Conservation (phyloP, 129 eudicot species). For the Apium graveolens region DNA sequence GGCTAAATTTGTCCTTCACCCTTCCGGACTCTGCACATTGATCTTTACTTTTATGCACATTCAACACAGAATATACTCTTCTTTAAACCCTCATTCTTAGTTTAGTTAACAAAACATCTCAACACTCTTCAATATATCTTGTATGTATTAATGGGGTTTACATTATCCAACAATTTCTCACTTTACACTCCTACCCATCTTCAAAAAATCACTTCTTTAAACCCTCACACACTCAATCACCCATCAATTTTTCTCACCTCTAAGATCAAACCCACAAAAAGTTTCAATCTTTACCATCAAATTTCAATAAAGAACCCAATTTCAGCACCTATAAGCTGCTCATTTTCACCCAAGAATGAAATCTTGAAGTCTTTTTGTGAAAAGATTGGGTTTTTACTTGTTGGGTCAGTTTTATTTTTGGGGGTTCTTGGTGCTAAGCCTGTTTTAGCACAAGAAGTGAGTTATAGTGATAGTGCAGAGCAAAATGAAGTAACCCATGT, state of each 20-base stretch:
- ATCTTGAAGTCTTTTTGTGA: conserved; percentile 28
- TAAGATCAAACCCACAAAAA: background rate
- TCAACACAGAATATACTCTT: background rate
- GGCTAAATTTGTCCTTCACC: background rate
- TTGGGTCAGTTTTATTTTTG: conserved; percentile 72
- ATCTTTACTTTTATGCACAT: background rate
- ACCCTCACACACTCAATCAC: background rate
- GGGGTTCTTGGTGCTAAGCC: conserved; percentile 37
- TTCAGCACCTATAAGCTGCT: conserved; percentile 13
- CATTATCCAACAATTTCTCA: conserved; percentile 25
- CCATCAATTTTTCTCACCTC: conserved; percentile 4
- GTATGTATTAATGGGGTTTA: conserved; percentile 13
- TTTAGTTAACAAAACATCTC: background rate
- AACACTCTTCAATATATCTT: background rate
- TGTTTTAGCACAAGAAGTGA: conserved; percentile 37
- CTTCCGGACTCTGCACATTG: background rate
- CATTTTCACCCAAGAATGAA: conserved; percentile 26
- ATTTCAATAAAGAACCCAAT: conserved; percentile 28
- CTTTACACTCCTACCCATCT: conserved; percentile 17
- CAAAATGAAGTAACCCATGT: conserved; percentile 23
- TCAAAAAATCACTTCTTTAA: conserved; percentile 21
- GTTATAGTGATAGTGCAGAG: conserved; percentile 23
- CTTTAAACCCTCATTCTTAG: background rate
- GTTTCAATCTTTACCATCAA: conserved; percentile 12
- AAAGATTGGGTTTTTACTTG: conserved; percentile 38